Conservation (phyloP, 192 early-diverging fungal genomes). For the Phycomyces blakesleeanus region DNA sequence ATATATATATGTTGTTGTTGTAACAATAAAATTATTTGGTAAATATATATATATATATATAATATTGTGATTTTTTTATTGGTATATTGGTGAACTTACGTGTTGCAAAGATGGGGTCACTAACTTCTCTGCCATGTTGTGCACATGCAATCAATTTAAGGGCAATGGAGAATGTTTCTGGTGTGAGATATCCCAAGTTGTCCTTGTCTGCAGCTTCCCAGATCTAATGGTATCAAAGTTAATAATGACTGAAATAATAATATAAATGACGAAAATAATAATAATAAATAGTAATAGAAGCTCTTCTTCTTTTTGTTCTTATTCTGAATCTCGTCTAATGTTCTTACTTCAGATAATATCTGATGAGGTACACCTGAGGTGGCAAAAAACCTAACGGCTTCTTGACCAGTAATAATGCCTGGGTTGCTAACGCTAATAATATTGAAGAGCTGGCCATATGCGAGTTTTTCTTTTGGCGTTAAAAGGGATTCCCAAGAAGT, state of each 20-base stretch:
- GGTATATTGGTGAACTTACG: no score
- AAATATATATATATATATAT: no score
- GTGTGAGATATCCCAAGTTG: slow-evolving; percentile 71
- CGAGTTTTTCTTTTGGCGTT: slow-evolving; percentile 55
- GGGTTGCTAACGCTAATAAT: slow-evolving; percentile 56
- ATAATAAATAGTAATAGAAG: no score
- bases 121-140: slow-evolving; percentile 22
- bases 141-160: slow-evolving; percentile 72
- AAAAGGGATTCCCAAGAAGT: slow-evolving; percentile 36
- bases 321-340: background rate
- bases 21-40: no score
- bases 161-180: slow-evolving; percentile 68
- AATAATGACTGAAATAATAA: background rate
- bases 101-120: slow-evolving; percentile 16
- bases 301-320: background rate
- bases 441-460: slow-evolving; percentile 59
- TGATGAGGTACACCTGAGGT: slow-evolving; percentile 62
- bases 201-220: slow-evolving; percentile 82
- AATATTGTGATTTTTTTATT: no score
- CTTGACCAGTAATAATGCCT: slow-evolving; percentile 63
- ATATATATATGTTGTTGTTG: no score
- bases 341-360: slow-evolving; percentile 54
- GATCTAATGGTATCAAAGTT: slow-evolving; percentile 41
- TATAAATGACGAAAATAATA: no score
- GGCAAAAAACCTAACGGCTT: slow-evolving; percentile 71